Conservation (phyloP, 225 moss, liverwort and hornwort species). For the Asterella californica region DNA sequence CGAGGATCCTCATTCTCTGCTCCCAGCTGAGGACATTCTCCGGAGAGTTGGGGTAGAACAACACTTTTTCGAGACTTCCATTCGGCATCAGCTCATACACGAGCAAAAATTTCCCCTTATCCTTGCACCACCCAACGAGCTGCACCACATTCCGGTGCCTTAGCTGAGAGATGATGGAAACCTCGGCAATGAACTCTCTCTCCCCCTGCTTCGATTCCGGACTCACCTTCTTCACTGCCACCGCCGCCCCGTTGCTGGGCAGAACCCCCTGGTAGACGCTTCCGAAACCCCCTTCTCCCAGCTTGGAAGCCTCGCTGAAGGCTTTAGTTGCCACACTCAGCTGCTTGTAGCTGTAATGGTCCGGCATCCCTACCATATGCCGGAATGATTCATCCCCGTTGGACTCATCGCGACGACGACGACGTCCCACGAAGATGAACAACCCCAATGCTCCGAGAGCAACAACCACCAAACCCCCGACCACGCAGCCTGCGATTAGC, state of each 20-base stretch:
- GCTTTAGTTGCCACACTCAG: slow-evolving; percentile 31
- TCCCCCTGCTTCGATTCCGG: slow-evolving; percentile 34
- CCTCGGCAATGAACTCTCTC: slow-evolving; percentile 58
- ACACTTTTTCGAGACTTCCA: slow-evolving; percentile 38
- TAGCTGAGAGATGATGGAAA: slow-evolving; percentile 60
- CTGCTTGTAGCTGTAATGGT: slow-evolving; percentile 33
- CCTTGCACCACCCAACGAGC: slow-evolving; percentile 56
- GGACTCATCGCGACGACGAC: neutral
- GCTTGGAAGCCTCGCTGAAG: slow-evolving; percentile 27
- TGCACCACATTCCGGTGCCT: slow-evolving; percentile 67
- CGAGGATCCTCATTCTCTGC: slow-evolving; percentile 28
- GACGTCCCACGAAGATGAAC: neutral
- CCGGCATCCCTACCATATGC: slow-evolving; percentile 5
- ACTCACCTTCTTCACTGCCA: slow-evolving; percentile 51
- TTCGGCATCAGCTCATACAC: slow-evolving; percentile 60
- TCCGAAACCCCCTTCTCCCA: slow-evolving; percentile 48
- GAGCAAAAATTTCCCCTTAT: slow-evolving; percentile 43
- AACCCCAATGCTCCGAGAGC: neutral
- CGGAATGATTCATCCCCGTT: neutral
- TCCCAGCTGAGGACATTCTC: slow-evolving; percentile 16
- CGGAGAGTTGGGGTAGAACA: slow-evolving; percentile 1
- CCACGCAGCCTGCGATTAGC: neutral
- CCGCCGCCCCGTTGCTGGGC: slow-evolving; percentile 27
- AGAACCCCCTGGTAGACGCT: slow-evolving; percentile 50
- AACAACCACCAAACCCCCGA: neutral